A percentile compares a stretch with the other conserved stretches of the same genome.
Evolutionary conservation across 1,139 yeast genomes (phyloP).

Genomic region (Lodderomyces elongisporus): DNA sequence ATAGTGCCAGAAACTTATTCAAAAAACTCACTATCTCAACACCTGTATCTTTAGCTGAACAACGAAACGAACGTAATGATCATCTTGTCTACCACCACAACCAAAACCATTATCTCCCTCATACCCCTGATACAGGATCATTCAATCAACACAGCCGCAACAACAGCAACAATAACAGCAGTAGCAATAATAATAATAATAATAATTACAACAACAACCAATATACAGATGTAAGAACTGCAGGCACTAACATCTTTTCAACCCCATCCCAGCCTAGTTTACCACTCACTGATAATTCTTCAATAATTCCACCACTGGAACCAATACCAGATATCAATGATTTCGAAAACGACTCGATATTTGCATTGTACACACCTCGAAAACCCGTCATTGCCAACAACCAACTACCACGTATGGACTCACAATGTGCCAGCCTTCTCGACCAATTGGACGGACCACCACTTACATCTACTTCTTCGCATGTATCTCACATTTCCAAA

Average conservation of each 20-base stretch:
- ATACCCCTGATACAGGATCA: too few species aligned
- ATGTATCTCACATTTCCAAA: background rate
- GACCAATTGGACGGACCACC: background rate
- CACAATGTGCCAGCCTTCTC: conserved; percentile 1
- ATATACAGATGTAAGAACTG: too few species aligned
- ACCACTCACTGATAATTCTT: background rate
- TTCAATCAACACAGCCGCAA: background rate
- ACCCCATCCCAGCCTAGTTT: background rate
- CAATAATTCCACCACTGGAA: background rate
- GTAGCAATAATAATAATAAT: background rate
- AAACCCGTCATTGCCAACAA: conserved; percentile 1
- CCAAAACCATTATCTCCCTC: background rate
- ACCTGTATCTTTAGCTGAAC: background rate
- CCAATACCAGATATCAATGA: background rate
- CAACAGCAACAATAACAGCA: background rate
- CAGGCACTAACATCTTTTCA: too few species aligned
- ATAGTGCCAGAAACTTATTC: background rate
- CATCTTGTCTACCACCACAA: background rate
- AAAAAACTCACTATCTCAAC: background rate
- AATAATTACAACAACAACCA: background rate
- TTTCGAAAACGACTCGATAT: conserved; percentile 7
- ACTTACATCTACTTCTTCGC: background rate
- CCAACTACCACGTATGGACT: background rate
- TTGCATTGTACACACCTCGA: conserved; percentile 5
- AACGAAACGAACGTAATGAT: too few species aligned